Percentiles rank a stretch among this genome's conserved stretches.
Evolutionary conservation across 106 monocot genomes (phyloP).

Genomic region (Dendrobium nobile): DNA sequence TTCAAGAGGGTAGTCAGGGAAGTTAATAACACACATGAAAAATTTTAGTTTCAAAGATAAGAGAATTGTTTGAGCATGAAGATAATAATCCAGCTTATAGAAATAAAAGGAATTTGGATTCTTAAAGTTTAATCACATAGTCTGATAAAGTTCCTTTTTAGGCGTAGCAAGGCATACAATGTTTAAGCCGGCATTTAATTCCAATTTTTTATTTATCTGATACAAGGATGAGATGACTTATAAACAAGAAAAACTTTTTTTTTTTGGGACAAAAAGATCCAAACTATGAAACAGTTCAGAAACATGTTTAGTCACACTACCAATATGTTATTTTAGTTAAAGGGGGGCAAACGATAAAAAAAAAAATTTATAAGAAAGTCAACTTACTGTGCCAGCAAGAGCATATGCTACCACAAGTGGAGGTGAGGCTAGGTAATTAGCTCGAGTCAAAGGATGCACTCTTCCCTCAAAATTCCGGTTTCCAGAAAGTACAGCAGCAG

Average conservation of each 20-base stretch:
- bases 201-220: not conserved
- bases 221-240: not conserved
- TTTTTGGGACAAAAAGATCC: not conserved
- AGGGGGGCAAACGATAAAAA: not conserved
- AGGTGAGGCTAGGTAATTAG: constrained; percentile 80
- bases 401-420: constrained; percentile 84
- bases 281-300: not conserved
- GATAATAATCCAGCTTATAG: not conserved
- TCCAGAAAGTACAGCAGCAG: constrained; percentile 72
- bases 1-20: not conserved
- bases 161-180: not conserved
- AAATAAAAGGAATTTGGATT: not conserved
- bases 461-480: constrained; percentile 81
- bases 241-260: not conserved
- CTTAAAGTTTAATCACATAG: not conserved
- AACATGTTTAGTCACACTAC: not conserved
- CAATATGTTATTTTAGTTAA: not conserved
- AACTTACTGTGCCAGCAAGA: constrained; percentile 72
- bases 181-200: not conserved
- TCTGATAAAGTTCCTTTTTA: not conserved
- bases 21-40: not conserved
- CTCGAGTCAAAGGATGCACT: constrained; percentile 73
- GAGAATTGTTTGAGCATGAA: not conserved
- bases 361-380: not conserved
- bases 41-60: not conserved